Conservation (phyloP, 441 rosid genomes). For the Croton setiger region DNA sequence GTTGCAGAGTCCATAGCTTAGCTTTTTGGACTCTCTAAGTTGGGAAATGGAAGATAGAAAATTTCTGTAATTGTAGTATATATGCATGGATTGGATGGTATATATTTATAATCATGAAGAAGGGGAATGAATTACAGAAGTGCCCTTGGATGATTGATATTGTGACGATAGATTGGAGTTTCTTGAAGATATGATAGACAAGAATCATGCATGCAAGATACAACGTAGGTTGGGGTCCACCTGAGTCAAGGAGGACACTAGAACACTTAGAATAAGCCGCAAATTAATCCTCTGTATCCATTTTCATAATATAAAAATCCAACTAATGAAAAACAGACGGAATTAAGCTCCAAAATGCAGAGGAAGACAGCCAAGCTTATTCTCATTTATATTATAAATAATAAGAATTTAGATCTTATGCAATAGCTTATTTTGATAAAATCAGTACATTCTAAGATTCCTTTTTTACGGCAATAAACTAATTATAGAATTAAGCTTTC, state of each 20-base stretch:
- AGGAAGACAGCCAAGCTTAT: background rate
- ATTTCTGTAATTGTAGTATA: background rate
- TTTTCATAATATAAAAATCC: conserved; percentile 1
- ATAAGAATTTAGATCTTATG: no score
- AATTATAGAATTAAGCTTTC: no score
- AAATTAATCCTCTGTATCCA: background rate
- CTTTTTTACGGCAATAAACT: no score
- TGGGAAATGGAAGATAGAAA: background rate
- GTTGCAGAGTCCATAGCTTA: conserved; percentile 35
- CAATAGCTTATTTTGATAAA: no score
- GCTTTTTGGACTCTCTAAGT: background rate
- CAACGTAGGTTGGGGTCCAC: background rate
- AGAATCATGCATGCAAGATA: background rate
- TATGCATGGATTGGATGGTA: conserved; percentile 23
- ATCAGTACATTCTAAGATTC: no score
- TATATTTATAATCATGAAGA: conserved; percentile 13
- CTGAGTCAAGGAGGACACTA: no score
- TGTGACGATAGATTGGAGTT: background rate
- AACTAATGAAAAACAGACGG: background rate
- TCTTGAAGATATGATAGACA: background rate
- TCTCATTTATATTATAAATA: no score
- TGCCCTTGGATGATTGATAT: conserved; percentile 25
- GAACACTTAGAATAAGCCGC: background rate
- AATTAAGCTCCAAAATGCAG: background rate
- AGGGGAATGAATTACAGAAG: conserved; percentile 18